These are phyloP conservation scores for Kazachstania psychrophila DNA, from an alignment of 805 yeast genomes.

Conservation along the genomic window DNA sequence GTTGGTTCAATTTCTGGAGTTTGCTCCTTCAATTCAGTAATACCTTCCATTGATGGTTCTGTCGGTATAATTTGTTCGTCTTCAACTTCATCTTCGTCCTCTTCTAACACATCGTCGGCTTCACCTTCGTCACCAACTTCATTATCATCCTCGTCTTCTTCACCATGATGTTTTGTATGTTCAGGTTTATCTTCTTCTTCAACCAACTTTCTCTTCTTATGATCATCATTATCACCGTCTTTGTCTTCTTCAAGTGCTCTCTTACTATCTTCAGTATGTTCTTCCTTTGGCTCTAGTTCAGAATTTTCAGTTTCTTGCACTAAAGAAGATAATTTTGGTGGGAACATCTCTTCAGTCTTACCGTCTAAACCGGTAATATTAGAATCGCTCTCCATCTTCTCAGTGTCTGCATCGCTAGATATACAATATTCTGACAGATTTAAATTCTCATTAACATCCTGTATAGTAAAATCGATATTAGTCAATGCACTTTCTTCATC, in stretches of 20 bases:
- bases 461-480: constrained; percentile 16
- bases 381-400: constrained; percentile 52
- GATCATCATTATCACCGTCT: constrained; percentile 13
- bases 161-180: constrained; percentile 4
- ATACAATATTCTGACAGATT: constrained; percentile 31
- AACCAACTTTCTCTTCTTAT: constrained; percentile 6
- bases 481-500: constrained; percentile 23
- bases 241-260: not conserved
- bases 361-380: constrained; percentile 5
- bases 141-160: constrained; percentile 13
- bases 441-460: constrained; percentile 31
- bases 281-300: constrained; percentile 2
- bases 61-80: not conserved
- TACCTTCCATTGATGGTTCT: not conserved
- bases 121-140: constrained; percentile 25
- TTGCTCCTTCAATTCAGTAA: too few species aligned
- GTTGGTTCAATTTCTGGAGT: too few species aligned
- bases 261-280: not conserved
- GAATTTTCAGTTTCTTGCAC: constrained; percentile 1
- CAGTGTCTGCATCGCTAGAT: constrained; percentile 83
- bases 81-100: constrained; percentile 6
- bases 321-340: constrained; percentile 12
- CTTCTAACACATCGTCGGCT: constrained; percentile 14
- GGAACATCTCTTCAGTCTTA: constrained; percentile 11
- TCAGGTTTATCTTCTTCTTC: not conserved